These are phyloP conservation scores for Backusella liffmaniae DNA, from an alignment of 192 early-diverging fungal species.

Conservation along the genomic window DNA sequence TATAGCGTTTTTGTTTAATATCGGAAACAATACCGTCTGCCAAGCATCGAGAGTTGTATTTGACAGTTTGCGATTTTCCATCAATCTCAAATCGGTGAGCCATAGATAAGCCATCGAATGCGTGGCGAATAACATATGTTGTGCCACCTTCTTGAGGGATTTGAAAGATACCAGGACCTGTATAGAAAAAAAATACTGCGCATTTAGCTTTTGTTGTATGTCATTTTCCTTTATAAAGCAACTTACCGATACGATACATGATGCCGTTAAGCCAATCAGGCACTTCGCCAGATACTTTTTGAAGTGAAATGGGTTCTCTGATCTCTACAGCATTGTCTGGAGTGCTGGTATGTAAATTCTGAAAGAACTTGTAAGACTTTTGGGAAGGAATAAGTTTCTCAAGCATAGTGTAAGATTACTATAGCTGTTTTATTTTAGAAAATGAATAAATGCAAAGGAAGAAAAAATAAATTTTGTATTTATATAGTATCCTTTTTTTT, in stretches of 20 bases:
- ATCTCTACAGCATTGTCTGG: constrained; percentile 38
- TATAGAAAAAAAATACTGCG: background rate
- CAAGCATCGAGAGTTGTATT: constrained; percentile 29
- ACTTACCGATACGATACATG: constrained; percentile 47
- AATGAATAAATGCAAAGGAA: background rate
- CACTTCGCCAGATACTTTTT: constrained; percentile 38
- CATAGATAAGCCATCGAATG: constrained; percentile 35
- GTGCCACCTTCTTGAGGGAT: constrained; percentile 20
- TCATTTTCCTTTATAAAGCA: background rate
- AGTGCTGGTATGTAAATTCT: background rate
- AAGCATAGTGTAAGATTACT: background rate
- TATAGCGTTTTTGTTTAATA: constrained; percentile 8
- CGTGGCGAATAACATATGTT: constrained; percentile 26
- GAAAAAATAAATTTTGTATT: background rate
- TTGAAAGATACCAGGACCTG: constrained; percentile 31
- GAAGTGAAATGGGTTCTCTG: constrained; percentile 24
- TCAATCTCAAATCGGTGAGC: constrained; percentile 32
- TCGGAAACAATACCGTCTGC: constrained; percentile 18
- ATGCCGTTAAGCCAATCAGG: constrained; percentile 53
- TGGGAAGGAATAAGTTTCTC: background rate
- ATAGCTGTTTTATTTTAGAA: background rate
- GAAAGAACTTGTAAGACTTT: background rate
- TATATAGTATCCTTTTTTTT: background rate
- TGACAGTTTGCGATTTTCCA: constrained; percentile 4
- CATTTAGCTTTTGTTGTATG: background rate